Percentiles rank a stretch among this genome's conserved stretches.
These are phyloP conservation scores for Metschnikowia orientalis DNA, from an alignment of 805 yeast species.

Conservation along the genomic window DNA sequence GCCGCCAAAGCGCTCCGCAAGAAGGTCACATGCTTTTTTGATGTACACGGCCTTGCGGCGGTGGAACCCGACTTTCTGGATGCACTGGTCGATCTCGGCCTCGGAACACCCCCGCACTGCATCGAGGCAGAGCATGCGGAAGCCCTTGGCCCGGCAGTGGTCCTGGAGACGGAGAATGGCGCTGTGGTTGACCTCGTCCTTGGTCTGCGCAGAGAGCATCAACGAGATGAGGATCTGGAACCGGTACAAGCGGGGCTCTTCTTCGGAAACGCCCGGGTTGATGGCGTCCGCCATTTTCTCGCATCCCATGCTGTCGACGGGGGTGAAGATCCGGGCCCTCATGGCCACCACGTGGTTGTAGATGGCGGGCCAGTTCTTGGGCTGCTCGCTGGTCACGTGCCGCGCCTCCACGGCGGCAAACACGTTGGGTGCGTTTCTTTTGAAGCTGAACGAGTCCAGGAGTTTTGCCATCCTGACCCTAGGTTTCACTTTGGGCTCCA, in stretches of 20 bases:
- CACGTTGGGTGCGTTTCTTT: slow-evolving; percentile 9
- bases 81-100: slow-evolving; percentile 55
- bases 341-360: slow-evolving; percentile 60
- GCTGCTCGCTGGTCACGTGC: slow-evolving; percentile 11
- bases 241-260: slow-evolving; percentile 44
- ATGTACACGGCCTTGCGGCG: slow-evolving; percentile 70
- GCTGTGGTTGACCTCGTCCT: slow-evolving; percentile 75
- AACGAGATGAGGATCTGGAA: slow-evolving; percentile 75
- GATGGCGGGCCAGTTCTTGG: slow-evolving; percentile 46
- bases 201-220: slow-evolving; percentile 89
- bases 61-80: slow-evolving; percentile 85
- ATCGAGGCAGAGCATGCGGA: slow-evolving; percentile 52
- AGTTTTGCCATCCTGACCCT: not conserved
- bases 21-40: slow-evolving; percentile 52
- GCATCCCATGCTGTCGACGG: slow-evolving; percentile 89
- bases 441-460: slow-evolving; percentile 4
- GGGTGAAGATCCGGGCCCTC: slow-evolving; percentile 66
- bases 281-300: slow-evolving; percentile 51
- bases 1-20: slow-evolving; percentile 47
- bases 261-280: slow-evolving; percentile 27
- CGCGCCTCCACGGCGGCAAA: slow-evolving; percentile 9
- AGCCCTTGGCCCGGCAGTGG: slow-evolving; percentile 38
- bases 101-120: slow-evolving; percentile 50
- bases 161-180: slow-evolving; percentile 63
- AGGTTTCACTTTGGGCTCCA: too few species aligned